Evolutionary conservation across 208 protist genomes (phyloP), one percentile per base, ranked within the genome.

Genomic region (Herpetomonas tarakana): DNA sequence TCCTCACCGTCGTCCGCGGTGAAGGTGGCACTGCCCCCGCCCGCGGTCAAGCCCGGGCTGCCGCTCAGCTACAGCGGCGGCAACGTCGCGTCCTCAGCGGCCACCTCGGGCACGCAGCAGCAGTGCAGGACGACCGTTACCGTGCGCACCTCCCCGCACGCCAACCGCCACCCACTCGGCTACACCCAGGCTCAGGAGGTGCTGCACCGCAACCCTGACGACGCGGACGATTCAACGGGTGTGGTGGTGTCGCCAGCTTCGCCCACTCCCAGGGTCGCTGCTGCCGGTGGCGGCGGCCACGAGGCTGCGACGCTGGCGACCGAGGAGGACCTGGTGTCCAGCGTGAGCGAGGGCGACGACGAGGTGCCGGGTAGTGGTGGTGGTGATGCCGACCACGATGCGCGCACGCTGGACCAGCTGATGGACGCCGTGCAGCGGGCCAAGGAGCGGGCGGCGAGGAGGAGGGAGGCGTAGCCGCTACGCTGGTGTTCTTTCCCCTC

Each of bases 341-440:
- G 22, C 14, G 57, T 46, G 39, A 12, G 25, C 25, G 57, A 62
- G 22, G 57, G 18, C 2, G 39, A 21, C 22, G 7, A 25, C 16
- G 26, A 46, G 9, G 54, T 24, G 21, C n/a, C 16, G 16, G 30
- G 24, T 21, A 29, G 41, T 25, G 38, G n/a, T 31, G 14, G 12
- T 9, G 19, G 29, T 25, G 55, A 38, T 50, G 26, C 19, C 2
- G 18, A 28, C 27, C 19, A 16, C 53, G 44, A 16, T 25, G 68
- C 46, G 2, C 19, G 52, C 4, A 75, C 71, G 47, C 62, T 84
- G 25, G 52, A 68, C 22, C 67, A 63, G 28, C 68, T 84, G 29
- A 65, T 64, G 35, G 68, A 66, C 19, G 77, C 77, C 1, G 49
- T 84, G 46, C 56, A 67, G 30, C 52, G 77, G 7, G 62, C 77